phyloP scores from a whole-genome alignment of 257 asterid genomes.

The Capsicum chinense region DNA sequence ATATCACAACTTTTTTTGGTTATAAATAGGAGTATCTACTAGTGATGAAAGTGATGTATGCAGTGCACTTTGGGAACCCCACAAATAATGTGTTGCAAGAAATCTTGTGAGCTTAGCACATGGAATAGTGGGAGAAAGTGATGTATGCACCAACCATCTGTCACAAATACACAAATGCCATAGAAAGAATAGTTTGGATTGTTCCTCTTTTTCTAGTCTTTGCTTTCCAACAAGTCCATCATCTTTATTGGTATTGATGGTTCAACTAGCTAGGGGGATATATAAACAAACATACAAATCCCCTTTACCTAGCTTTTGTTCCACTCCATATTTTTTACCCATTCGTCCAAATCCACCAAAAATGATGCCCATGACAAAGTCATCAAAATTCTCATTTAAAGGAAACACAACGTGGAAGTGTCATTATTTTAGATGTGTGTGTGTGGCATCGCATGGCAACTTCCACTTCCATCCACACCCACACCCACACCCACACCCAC shows the following conservation, averaged over 20 bases:
- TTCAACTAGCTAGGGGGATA: neutral
- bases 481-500: no score
- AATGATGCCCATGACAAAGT: conserved; percentile 28
- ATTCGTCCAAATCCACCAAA: conserved; percentile 24
- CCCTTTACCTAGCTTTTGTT: conserved; percentile 29
- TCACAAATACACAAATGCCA: conserved; percentile 19
- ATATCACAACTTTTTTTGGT: neutral
- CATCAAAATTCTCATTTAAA: conserved; percentile 29
- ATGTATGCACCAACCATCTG: conserved; percentile 29
- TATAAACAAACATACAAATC: neutral
- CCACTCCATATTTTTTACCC: conserved; percentile 18
- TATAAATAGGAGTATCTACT: neutral
- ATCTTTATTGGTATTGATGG: conserved; percentile 30
- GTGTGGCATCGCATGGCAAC: neutral
- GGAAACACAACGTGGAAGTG: conserved; percentile 24
- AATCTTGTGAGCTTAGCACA: conserved; percentile 29
- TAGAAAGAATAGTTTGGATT: conserved; percentile 26
- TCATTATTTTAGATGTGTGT: conserved; percentile 16
- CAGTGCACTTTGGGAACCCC: conserved; percentile 24
- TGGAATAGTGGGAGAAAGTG: conserved; percentile 32
- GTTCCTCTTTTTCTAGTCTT: neutral
- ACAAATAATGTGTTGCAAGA: conserved; percentile 25
- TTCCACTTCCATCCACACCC: neutral
- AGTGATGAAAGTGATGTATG: conserved; percentile 5
- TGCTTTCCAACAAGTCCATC: neutral